phyloP scores from a whole-genome alignment of 306 rosid species.

The Geum urbanum region DNA sequence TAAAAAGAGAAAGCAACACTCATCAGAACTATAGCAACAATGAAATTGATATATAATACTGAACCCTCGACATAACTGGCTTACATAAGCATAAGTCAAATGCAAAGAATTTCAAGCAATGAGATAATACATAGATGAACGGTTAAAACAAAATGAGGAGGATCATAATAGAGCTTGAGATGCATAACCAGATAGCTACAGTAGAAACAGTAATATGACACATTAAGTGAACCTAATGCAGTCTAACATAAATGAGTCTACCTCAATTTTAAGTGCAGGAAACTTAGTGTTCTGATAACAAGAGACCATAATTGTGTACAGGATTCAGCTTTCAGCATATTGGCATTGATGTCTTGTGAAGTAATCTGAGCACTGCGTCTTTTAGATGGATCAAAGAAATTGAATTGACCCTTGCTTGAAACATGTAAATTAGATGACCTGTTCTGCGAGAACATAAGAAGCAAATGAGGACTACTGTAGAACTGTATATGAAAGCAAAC shows the following conservation, averaged over 20 bases:
- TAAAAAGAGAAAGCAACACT: slow-evolving; percentile 17
- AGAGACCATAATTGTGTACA: slow-evolving; percentile 60
- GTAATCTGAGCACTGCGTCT: slow-evolving; percentile 27
- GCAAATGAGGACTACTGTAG: slow-evolving; percentile 30
- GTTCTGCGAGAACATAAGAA: slow-evolving; percentile 62
- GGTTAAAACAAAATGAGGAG: neutral
- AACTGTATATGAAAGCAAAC: neutral
- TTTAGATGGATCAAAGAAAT: slow-evolving; percentile 45
- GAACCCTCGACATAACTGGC: neutral
- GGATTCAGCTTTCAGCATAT: slow-evolving; percentile 24
- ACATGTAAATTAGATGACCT: slow-evolving; percentile 48
- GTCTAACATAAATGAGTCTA: slow-evolving; percentile 26
- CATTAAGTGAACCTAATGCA: neutral
- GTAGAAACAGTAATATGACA: slow-evolving; percentile 1
- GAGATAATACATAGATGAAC: neutral
- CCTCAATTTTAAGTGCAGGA: slow-evolving; percentile 79
- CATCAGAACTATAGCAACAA: slow-evolving; percentile 22
- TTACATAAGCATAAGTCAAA: neutral
- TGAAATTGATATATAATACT: neutral
- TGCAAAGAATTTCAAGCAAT: neutral
- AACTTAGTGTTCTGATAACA: slow-evolving; percentile 61
- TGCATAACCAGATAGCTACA: neutral
- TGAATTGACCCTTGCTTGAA: slow-evolving; percentile 35
- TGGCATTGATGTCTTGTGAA: slow-evolving; percentile 28
- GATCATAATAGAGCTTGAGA: neutral